Percentiles rank a stretch among this genome's conserved stretches.
Evolutionary conservation across 768 basidiomycete species (phyloP).

Genomic region (Crassisporium funariophilum): DNA sequence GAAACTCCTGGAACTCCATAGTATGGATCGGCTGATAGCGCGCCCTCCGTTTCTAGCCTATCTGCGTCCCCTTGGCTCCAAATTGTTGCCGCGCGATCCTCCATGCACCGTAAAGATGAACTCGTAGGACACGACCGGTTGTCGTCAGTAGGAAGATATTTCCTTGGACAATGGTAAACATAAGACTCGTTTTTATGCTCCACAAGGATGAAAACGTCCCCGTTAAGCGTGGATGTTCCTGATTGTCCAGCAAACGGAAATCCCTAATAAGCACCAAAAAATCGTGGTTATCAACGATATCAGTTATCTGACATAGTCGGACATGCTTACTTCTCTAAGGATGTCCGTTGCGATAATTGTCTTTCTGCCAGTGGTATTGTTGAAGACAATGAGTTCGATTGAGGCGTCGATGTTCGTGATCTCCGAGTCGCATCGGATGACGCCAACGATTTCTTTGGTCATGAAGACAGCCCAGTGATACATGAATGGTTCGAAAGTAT

Average conservation of each 20-base stretch:
- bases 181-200: slow-evolving; percentile 12
- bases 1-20: slow-evolving; percentile 25
- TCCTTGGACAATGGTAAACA: slow-evolving; percentile 18
- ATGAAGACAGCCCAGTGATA: slow-evolving; percentile 29
- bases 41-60: slow-evolving; percentile 17
- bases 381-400: slow-evolving; percentile 22
- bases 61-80: too few species aligned
- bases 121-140: slow-evolving; percentile 16
- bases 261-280: slow-evolving; percentile 6
- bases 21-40: slow-evolving; percentile 19
- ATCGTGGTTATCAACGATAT: background rate
- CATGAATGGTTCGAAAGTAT: slow-evolving; percentile 4
- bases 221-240: slow-evolving; percentile 21
- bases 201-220: slow-evolving; percentile 23
- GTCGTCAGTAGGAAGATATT: slow-evolving; percentile 19
- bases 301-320: too few species aligned
- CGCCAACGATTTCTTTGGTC: slow-evolving; percentile 27
- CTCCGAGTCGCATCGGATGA: slow-evolving; percentile 15
- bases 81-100: too few species aligned
- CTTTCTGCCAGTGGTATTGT: slow-evolving; percentile 15
- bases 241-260: slow-evolving; percentile 15
- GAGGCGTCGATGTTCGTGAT: background rate
- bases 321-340: slow-evolving; percentile 7
- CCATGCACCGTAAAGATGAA: slow-evolving; percentile 7
- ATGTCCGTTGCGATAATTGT: slow-evolving; percentile 25